Conservation (phyloP, 2,329 filamentous ascomycete genomes). For the Colletotrichum brevisporum region DNA sequence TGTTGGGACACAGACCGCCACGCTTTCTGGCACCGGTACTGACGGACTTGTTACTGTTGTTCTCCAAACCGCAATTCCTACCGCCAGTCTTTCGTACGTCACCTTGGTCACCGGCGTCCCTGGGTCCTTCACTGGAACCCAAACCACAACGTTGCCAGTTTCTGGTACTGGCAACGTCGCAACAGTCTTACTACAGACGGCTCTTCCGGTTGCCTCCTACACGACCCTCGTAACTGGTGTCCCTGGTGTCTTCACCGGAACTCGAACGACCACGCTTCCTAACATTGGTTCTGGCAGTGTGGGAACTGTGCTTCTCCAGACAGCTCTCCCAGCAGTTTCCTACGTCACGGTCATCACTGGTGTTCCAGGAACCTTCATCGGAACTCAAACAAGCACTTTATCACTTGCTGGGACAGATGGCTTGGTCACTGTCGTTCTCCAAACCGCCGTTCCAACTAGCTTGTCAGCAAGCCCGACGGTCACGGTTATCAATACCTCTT, state of each 20-base stretch:
- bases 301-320: slow-evolving; percentile 21
- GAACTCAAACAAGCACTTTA: slow-evolving; percentile 20
- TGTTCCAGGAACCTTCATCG: slow-evolving; percentile 2
- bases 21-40: slow-evolving; percentile 2
- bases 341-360: slow-evolving; percentile 15
- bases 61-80: slow-evolving; percentile 27
- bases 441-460: slow-evolving; percentile 1
- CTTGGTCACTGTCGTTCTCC: not conserved
- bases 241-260: slow-evolving; percentile 17
- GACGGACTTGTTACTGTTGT: slow-evolving; percentile 15
- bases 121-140: slow-evolving; percentile 8
- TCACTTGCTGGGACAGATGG: slow-evolving; percentile 3
- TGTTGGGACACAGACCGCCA: slow-evolving; percentile 17
- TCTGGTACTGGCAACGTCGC: not conserved
- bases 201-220: slow-evolving; percentile 2
- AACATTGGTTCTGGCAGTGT: slow-evolving; percentile 1
- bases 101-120: slow-evolving; percentile 14
- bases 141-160: slow-evolving; percentile 8
- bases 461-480: not conserved
- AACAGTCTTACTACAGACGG: not conserved
- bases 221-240: slow-evolving; percentile 18
- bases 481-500: slow-evolving; percentile 14
- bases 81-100: slow-evolving; percentile 10
- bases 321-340: slow-evolving; percentile 10
- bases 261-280: slow-evolving; percentile 6